Base-by-base conservation (phyloP, 1,284 basidiomycete species). In the Moesziomyces sp. region DNA sequence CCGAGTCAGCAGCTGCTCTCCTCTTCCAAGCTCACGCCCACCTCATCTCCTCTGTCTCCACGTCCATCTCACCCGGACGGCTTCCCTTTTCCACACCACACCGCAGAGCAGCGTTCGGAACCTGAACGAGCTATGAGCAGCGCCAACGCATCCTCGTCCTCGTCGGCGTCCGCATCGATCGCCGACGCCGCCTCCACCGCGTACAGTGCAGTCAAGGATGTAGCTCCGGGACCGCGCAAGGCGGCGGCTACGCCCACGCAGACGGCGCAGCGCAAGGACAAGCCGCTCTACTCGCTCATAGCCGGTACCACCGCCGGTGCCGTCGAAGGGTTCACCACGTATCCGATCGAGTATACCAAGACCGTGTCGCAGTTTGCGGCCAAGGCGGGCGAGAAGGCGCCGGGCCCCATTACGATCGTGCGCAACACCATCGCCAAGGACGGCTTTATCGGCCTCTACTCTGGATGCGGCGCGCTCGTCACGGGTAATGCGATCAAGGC, bases 291-390 rank as follows among this genome's bases (percentile, higher is more conserved):
- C 58, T 82, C 80, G 16, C 75, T 82, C 52, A 67, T 73, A 44
- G 96, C 96, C 1, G 96, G 97, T 26, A 89, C 93, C n/a, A 92
- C 91, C 0, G 96, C 96, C 19, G 96, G 97, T 19, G 94, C 92
- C 3, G 88, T 97, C 52, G 96, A 98, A 87, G 93, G 87, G 10
- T 87, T 88, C 69, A 79, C 87, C 38, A 80, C 92, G n/a, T 95
- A 94, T 77, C 95, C 96, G 0, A 92, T 94, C 7, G 96, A 99
- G 83, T 94, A 90, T 79, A 91, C 95, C 60, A 97, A 97, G 83
- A 88, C 87, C 14, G 85, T 86, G 62, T 78, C 86, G 26, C 87
- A 88, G 71, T 87, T 88, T 64, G 85, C 84, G 11, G 80, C 74
- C n/a, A 78, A 77, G 52, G 54, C 66, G 2, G 78, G 78, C 11